Conservation (phyloP, 148 eudicot genomes). For the Pharnaceum exiguum region DNA sequence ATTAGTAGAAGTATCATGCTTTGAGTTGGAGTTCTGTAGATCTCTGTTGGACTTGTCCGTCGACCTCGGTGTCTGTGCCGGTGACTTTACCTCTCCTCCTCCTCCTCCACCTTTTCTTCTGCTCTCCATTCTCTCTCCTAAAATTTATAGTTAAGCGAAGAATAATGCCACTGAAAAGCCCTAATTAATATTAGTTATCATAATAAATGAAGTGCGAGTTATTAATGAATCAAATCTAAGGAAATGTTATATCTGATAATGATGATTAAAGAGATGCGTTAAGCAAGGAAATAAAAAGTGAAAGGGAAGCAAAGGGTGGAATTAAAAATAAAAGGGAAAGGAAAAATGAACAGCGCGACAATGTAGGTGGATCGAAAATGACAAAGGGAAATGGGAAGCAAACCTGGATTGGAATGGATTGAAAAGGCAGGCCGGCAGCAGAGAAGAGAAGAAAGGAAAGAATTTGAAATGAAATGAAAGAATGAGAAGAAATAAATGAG, state of each 20-base stretch:
- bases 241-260: no score
- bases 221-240: background rate
- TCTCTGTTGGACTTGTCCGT: slow-evolving; percentile 74
- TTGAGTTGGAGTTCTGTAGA: no score
- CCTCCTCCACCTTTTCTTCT: slow-evolving; percentile 42
- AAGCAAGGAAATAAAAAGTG: background rate
- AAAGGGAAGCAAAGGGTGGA: slow-evolving; percentile 4
- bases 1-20: slow-evolving; percentile 48
- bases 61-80: slow-evolving; percentile 74
- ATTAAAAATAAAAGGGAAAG: background rate
- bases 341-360: slow-evolving; percentile 22
- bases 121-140: slow-evolving; percentile 55
- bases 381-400: slow-evolving; percentile 7
- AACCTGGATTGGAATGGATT: background rate
- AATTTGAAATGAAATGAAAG: slow-evolving; percentile 15
- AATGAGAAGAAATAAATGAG: slow-evolving; percentile 1
- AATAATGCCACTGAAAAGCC: slow-evolving; percentile 9
- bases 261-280: background rate
- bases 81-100: slow-evolving; percentile 49
- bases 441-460: background rate
- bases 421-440: background rate
- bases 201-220: background rate
- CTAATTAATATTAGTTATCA: slow-evolving; percentile 8
- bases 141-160: background rate
- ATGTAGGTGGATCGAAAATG: slow-evolving; percentile 35